Conservation (phyloP, 2,329 filamentous ascomycete species). For the Annulohypoxylon truncatum region DNA sequence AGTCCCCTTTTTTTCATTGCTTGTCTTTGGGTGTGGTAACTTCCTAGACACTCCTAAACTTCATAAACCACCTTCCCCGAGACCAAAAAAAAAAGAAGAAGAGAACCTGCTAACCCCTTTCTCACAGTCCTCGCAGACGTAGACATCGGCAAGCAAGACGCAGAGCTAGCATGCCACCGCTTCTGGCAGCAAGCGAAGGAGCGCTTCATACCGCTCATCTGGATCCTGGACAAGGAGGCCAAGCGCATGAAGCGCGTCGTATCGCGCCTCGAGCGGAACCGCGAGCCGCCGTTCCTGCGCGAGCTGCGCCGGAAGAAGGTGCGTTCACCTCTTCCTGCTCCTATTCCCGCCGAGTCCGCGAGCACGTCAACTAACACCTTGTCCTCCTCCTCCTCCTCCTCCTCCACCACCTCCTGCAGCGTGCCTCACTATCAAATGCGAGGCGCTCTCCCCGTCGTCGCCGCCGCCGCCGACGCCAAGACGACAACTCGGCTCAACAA, state of each 20-base stretch:
- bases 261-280: neutral
- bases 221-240: conserved; percentile 9
- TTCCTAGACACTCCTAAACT: no score
- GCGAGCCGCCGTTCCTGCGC: conserved; percentile 7
- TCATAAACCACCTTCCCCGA: no score
- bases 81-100: no score
- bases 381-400: no score
- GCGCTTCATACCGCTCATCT: neutral
- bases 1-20: no score
- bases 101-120: no score
- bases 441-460: neutral
- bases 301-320: neutral
- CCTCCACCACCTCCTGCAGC: no score
- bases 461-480: neutral
- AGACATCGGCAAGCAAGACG: neutral
- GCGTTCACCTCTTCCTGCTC: neutral
- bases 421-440: conserved; percentile 11
- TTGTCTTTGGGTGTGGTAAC: no score
- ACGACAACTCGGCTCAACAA: neutral
- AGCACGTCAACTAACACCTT: neutral
- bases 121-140: neutral
- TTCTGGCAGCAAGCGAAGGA: conserved; percentile 1
- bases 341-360: neutral
- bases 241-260: conserved; percentile 11
- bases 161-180: neutral